Evolutionary conservation across 805 yeast genomes (phyloP).

Genomic region (Pichia pseudocactophila): DNA sequence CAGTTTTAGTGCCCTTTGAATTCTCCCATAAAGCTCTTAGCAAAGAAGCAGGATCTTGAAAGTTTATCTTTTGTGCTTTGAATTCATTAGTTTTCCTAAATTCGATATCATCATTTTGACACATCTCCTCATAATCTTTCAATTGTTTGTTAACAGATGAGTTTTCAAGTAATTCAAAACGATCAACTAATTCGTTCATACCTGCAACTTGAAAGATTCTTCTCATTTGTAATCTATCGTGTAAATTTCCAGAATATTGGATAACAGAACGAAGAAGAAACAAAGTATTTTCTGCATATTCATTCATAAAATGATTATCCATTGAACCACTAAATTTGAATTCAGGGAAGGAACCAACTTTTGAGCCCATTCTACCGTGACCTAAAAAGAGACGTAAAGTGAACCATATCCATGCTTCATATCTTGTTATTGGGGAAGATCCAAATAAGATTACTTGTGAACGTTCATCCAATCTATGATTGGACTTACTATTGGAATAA

Average conservation of each 20-base stretch:
- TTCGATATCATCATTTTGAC: constrained; percentile 35
- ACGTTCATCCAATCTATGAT: constrained; percentile 19
- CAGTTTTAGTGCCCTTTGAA: constrained; percentile 50
- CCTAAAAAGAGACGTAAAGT: constrained; percentile 36
- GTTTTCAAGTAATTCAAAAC: constrained; percentile 32
- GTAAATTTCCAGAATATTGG: constrained; percentile 29
- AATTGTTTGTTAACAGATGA: constrained; percentile 37
- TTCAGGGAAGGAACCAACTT: constrained; percentile 89
- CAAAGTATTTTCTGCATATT: constrained; percentile 44
- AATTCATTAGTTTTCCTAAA: constrained; percentile 30
- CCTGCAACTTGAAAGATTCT: constrained; percentile 38
- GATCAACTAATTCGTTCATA: constrained; percentile 28
- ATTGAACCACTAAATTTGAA: constrained; percentile 45
- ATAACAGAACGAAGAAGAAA: constrained; percentile 41
- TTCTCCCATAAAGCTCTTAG: constrained; percentile 49
- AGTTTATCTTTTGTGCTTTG: constrained; percentile 39
- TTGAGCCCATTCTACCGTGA: constrained; percentile 80
- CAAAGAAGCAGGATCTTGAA: constrained; percentile 66
- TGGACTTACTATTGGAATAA: constrained; percentile 15
- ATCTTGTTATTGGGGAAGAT: constrained; percentile 20
- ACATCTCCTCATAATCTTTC: constrained; percentile 30
- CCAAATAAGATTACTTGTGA: constrained; percentile 21
- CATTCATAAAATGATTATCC: constrained; percentile 52
- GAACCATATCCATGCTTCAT: constrained; percentile 30
- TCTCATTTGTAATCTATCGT: constrained; percentile 39